These are phyloP conservation scores for Tylopilus rubrobrunneus DNA, from an alignment of 768 basidiomycete genomes.

Conservation along the genomic window DNA sequence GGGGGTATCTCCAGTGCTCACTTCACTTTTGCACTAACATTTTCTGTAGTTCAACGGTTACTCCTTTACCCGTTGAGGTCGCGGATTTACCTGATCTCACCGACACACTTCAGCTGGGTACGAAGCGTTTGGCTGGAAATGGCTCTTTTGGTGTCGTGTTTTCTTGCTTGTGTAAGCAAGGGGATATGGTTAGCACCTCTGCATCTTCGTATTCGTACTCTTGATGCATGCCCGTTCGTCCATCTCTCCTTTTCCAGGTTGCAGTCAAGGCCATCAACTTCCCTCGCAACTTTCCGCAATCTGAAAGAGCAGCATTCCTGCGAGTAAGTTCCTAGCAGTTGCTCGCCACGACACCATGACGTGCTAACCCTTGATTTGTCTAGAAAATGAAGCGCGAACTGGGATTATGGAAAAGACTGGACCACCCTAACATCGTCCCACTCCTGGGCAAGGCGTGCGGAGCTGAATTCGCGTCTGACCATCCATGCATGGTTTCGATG, in stretches of 20 bases:
- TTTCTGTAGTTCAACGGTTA: not conserved
- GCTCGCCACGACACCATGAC: not conserved
- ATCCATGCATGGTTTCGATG: conserved; percentile 6
- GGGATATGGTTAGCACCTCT: not conserved
- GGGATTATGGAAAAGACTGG: conserved; percentile 5
- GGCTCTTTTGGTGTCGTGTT: conserved; percentile 1
- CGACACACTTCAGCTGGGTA: not conserved
- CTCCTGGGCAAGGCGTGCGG: conserved; percentile 1
- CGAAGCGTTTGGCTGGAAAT: not conserved
- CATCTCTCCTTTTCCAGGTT: not conserved
- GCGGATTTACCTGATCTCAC: not conserved
- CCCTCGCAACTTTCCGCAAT: not conserved
- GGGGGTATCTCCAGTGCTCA: not conserved
- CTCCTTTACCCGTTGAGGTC: not conserved
- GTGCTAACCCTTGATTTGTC: not conserved
- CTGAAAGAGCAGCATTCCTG: not conserved
- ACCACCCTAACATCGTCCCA: conserved; percentile 7
- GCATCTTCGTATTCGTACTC: too few relatives aligned
- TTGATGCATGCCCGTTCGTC: not conserved
- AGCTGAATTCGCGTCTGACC: not conserved
- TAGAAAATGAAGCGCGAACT: conserved; percentile 6
- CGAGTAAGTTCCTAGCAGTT: not conserved
- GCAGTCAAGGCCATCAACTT: conserved; percentile 2
- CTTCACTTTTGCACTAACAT: not conserved
- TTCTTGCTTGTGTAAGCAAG: not conserved